A percentile compares a stretch with the other conserved stretches of the same genome.
These are phyloP conservation scores for Pseudogymnoascus sp. DNA, from an alignment of 2,329 filamentous ascomycete genomes.

Conservation along the genomic window DNA sequence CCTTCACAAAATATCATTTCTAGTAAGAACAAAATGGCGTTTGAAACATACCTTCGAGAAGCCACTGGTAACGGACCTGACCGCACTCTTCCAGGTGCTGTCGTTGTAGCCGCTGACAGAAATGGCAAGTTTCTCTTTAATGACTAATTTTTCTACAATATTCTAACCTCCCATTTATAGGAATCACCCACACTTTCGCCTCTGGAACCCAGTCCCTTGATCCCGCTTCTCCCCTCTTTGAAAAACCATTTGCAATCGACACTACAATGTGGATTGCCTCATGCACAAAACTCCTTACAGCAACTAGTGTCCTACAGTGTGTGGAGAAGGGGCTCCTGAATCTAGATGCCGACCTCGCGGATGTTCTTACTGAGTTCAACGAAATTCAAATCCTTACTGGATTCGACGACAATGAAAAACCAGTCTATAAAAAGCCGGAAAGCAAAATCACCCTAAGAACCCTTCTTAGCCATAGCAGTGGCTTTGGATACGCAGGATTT, in stretches of 20 bases:
- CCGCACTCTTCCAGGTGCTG: background rate
- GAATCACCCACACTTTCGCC: background rate
- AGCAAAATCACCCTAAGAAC: slow-evolving; percentile 14
- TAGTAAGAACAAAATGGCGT: background rate
- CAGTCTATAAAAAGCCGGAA: background rate
- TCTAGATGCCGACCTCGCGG: slow-evolving; percentile 10
- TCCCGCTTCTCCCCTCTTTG: background rate
- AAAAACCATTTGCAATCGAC: slow-evolving; percentile 51
- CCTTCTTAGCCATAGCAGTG: slow-evolving; percentile 25
- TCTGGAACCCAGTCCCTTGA: background rate
- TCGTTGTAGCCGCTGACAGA: background rate
- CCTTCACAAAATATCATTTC: no score
- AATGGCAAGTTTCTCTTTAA: background rate
- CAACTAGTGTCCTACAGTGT: slow-evolving; percentile 12
- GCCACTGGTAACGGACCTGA: background rate
- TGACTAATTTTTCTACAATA: background rate
- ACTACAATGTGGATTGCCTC: slow-evolving; percentile 54
- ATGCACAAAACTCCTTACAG: slow-evolving; percentile 41
- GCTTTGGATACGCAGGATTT: background rate
- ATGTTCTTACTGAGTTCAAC: slow-evolving; percentile 11
- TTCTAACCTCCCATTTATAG: background rate
- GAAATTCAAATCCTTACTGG: slow-evolving; percentile 30
- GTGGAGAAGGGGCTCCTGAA: slow-evolving; percentile 12
- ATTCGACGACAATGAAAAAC: slow-evolving; percentile 12
- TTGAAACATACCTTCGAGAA: background rate